phyloP scores from a whole-genome alignment of 768 basidiomycete species.

The Brasilioporus rufonigricans region DNA sequence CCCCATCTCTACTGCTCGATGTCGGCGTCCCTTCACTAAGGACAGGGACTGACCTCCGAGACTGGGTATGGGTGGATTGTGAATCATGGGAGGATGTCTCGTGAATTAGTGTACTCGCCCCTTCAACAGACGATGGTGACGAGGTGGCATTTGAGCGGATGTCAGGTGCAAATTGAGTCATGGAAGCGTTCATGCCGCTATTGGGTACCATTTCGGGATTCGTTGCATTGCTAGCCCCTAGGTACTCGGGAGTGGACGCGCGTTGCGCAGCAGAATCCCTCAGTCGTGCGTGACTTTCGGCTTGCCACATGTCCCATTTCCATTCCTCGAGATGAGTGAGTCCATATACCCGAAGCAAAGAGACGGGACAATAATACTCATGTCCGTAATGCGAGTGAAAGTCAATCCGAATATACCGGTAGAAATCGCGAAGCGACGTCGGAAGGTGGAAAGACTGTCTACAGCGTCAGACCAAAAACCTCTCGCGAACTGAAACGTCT shows the following conservation, averaged over 20 bases:
- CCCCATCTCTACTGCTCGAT: neutral
- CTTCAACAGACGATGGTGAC: neutral
- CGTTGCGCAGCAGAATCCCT: slow-evolving; percentile 28
- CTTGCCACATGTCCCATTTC: slow-evolving; percentile 88
- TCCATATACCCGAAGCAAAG: slow-evolving; percentile 89
- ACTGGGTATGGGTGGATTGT: neutral
- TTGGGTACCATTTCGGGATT: neutral
- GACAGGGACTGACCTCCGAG: neutral
- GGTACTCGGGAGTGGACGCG: slow-evolving; percentile 23
- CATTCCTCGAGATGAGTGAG: slow-evolving; percentile 95
- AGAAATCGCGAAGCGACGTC: slow-evolving; percentile 74
- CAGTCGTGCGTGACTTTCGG: slow-evolving; percentile 54
- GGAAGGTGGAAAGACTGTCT: slow-evolving; percentile 75
- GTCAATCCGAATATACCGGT: slow-evolving; percentile 91
- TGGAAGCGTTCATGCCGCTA: slow-evolving; percentile 3
- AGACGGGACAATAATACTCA: slow-evolving; percentile 96
- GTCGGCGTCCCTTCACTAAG: neutral
- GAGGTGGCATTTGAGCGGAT: neutral
- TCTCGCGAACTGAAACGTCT: slow-evolving; percentile 20
- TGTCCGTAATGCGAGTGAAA: slow-evolving; percentile 91
- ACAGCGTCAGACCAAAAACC: neutral
- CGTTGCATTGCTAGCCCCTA: neutral
- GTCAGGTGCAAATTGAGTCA: neutral
- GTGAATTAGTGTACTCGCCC: neutral
- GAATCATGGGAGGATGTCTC: neutral